A percentile compares a stretch with the other conserved stretches of the same genome.
Evolutionary conservation across 1,284 basidiomycete genomes (phyloP).

Genomic region (Apiotrichum porosum): DNA sequence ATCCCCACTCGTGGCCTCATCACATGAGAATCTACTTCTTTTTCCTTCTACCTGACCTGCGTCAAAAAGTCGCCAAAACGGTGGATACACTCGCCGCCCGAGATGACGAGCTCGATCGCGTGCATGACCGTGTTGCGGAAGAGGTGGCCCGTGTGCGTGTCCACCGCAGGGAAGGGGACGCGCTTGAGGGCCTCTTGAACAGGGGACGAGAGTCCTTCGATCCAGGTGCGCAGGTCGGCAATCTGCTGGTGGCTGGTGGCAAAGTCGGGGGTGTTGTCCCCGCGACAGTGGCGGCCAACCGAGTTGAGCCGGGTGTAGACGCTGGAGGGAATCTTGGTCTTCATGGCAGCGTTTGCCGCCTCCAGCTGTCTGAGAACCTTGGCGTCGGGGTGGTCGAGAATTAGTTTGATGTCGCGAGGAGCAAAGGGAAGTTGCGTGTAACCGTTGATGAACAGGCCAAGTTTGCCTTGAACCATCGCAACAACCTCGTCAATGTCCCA

Average conservation of each 20-base stretch:
- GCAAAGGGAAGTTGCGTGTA: slow-evolving; percentile 9
- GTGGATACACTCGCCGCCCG: slow-evolving; percentile 10
- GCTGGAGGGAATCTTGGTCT: not conserved
- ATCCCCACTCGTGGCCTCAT: too few species aligned
- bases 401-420: slow-evolving; percentile 3
- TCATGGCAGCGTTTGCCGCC: not conserved
- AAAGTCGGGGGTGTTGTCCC: not conserved
- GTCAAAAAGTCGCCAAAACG: slow-evolving; percentile 10
- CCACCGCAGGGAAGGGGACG: slow-evolving; percentile 2
- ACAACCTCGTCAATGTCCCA: slow-evolving; percentile 15
- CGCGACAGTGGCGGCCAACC: not conserved
- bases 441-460: slow-evolving; percentile 10
- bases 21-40: too few species aligned
- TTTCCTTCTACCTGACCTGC: slow-evolving; percentile 1
- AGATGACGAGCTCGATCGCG: slow-evolving; percentile 7
- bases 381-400: slow-evolving; percentile 4
- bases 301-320: not conserved
- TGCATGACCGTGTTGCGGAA: slow-evolving; percentile 12
- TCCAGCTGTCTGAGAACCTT: not conserved
- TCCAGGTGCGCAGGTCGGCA: slow-evolving; percentile 1
- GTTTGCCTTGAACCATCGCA: slow-evolving; percentile 1
- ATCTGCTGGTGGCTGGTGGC: not conserved
- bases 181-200: not conserved
- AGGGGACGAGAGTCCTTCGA: not conserved
- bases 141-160: slow-evolving; percentile 2